Evolutionary conservation across 2,329 filamentous ascomycete genomes (phyloP), one percentile per base, ranked within the genome.

Genomic region (Apiospora hydei): DNA sequence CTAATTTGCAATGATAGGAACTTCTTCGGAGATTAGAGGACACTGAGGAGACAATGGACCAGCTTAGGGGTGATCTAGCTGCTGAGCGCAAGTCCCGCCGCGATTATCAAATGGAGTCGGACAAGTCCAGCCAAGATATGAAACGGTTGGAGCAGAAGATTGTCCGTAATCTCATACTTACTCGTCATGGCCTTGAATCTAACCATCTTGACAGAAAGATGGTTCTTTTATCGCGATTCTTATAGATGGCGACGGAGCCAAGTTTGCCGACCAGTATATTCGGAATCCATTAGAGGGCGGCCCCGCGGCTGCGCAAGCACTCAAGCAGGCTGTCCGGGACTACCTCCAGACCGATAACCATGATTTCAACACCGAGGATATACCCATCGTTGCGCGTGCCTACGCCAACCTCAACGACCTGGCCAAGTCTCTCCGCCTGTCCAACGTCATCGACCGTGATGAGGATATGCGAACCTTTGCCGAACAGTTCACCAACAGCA

Each of bases 381-480:
- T 80, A 46, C 77, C 78, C 70, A 79, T 81, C 68, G 71, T 81
- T 67, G 77, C 80, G 43, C 78, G 80, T 53, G 79, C 78, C 71
- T 81, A 81, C 75, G 80, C 80, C 69, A 81, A 81, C 75, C 74
- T 81, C 70, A 80, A 78, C 69, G 80, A 80, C 70, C 71, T 81
- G 70, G 77, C 78, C 34, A 80, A 77, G 73, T 79, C 79, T 24
- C 75, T 81, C 69, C 79, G 80, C 64, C 30, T 80, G 64, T 81
- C 80, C 69, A 76, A 76, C 72, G 72, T 80, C 75, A 80, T 79
- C 72, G 76, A 80, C 26, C 73, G 71, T 69, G 79, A 80, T 24
- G 80, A 81, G 2, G 77, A 77, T 21, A 78, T 81, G 75, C 78
- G 74, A 30, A n/a, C 76, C 16, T 81, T 81, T 75, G 79, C 79